Conservation (phyloP, 257 asterid species). For the Solanum pennellii region DNA sequence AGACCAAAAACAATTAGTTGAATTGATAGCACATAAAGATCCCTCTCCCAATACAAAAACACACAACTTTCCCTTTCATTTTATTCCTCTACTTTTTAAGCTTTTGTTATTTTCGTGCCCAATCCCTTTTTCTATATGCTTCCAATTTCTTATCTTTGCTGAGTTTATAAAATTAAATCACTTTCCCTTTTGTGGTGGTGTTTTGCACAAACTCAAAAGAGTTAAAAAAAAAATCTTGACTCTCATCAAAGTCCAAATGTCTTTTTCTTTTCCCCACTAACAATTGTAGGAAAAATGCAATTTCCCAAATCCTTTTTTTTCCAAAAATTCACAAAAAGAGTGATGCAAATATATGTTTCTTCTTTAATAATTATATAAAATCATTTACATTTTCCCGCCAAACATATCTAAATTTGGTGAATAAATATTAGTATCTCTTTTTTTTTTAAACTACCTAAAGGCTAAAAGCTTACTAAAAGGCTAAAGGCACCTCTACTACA, state of each 20-base stretch:
- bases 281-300: conserved; percentile 2
- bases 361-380: not conserved
- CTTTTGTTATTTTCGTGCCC: not conserved
- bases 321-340: not conserved
- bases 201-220: conserved; percentile 28
- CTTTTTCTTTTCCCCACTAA: conserved; percentile 37
- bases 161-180: not conserved
- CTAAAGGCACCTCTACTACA: not conserved
- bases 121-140: not conserved
- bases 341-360: not conserved
- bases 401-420: not conserved
- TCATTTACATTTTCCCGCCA: not conserved
- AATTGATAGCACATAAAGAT: conserved; percentile 38
- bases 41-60: conserved; percentile 16
- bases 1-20: conserved; percentile 29
- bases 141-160: not conserved
- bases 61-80: not conserved
- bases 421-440: not conserved
- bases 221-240: conserved; percentile 32
- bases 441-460: not conserved
- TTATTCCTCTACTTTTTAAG: not conserved
- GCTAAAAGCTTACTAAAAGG: not conserved
- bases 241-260: conserved; percentile 38
- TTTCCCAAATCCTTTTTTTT: conserved; percentile 3
- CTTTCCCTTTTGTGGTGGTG: conserved; percentile 12